Evolutionary conservation across 2,329 filamentous ascomycete species (phyloP), one percentile per base, ranked within the genome.

Genomic region (Cadophora sp.): DNA sequence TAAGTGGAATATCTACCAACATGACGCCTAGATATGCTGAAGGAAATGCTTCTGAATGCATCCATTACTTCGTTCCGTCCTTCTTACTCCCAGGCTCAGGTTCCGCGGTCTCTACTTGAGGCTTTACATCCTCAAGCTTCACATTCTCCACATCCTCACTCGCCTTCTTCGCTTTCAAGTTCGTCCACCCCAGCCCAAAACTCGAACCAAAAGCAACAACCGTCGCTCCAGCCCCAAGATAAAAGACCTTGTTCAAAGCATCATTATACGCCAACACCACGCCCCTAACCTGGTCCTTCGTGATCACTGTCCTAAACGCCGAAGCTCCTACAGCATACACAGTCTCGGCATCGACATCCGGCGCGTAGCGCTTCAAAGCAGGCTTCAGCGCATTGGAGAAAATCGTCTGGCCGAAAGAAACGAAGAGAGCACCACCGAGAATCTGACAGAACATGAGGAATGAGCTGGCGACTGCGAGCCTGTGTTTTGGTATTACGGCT

Each of bases 221-320:
- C n/a, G 66, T 55, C 13, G 58, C 66, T 30, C 58, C 68, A 33
- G 63, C 63, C 43, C 64, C 64, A 27, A 71, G 58, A 66, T 70
- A 70, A 66, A 70, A 72, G 33, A 64, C 64, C 27, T 53, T 62
- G 22, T 62, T 69, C 74, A 72, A 55, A 2, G 70, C 79, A 22
- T 76, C 74, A 7, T 79, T 76, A 68, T 84, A 84, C 0, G 81
- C 81, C 22, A 67, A 59, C 11, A 84, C 67, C 1, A 83, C 80
- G 4, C 75, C 76, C 0, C 71, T 60, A 0, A 84, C 69, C 62
- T 80, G 73, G 5, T 69, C 66, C 3, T 70, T 45, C 0, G 69
- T 33, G 0, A 83, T 78, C 16, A 79, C 73, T 0, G 65, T 61
- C 16, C 77, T 73, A 47, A 84, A 79, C 1, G 72, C 77, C 1